Percentiles rank a stretch among this genome's conserved stretches.
phyloP scores from a whole-genome alignment of 352 stramenopile genomes.

The Phytophthora lateralis region DNA sequence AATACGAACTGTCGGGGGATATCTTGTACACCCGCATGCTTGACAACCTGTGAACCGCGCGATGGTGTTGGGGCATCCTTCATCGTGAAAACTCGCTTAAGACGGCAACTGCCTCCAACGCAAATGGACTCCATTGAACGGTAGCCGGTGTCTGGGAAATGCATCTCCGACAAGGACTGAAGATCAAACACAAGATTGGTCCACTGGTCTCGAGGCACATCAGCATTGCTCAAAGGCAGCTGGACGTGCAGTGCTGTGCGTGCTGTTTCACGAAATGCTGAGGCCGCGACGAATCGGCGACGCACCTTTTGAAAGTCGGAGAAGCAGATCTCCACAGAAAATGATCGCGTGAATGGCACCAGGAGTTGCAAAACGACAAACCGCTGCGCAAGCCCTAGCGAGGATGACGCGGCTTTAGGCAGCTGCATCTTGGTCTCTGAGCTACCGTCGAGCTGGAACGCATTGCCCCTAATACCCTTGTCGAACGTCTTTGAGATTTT shows the following conservation, averaged over 20 bases:
- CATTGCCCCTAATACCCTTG: conserved; percentile 79
- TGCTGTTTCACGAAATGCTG: conserved; percentile 74
- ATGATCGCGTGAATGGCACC: conserved; percentile 65
- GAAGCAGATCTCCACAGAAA: conserved; percentile 82
- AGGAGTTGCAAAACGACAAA: conserved; percentile 77
- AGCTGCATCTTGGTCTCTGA: conserved; percentile 85
- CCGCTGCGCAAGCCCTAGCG: conserved; percentile 69
- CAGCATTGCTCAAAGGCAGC: conserved; percentile 50
- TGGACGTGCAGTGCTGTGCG: conserved; percentile 68
- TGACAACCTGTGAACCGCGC: conserved; percentile 14
- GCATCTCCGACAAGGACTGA: conserved; percentile 57
- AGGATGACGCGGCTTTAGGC: conserved; percentile 50
- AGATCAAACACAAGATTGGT: conserved; percentile 84
- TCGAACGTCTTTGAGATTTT: conserved; percentile 86
- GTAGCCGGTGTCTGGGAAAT: conserved; percentile 59
- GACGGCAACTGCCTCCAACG: conserved; percentile 69
- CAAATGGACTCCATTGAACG: conserved; percentile 82
- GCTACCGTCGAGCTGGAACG: conserved; percentile 76
- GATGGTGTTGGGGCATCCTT: conserved; percentile 68
- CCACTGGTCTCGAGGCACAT: conserved; percentile 70
- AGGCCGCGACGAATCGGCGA: conserved; percentile 76
- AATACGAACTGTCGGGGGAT: conserved; percentile 80
- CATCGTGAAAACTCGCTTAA: conserved; percentile 88
- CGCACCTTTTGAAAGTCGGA: conserved; percentile 77
- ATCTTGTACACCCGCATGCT: conserved; percentile 41